phyloP scores from a whole-genome alignment of 179 eudicot genomes.

The Silene noctiflora region DNA sequence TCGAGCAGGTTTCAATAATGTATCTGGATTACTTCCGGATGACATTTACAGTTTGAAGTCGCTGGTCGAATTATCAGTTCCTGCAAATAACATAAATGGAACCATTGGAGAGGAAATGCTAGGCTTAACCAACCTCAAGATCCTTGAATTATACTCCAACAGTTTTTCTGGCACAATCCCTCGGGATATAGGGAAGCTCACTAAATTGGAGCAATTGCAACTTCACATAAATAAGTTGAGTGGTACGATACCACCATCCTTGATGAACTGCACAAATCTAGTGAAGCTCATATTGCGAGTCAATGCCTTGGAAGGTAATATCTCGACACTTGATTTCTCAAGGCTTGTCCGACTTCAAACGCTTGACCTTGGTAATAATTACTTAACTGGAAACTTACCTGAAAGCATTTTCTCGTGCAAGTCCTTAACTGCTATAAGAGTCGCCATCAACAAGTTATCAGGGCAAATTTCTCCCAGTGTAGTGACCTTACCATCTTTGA shows the following conservation, averaged over 20 bases:
- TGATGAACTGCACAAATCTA: constrained; percentile 64
- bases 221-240: constrained; percentile 66
- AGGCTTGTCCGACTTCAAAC: constrained; percentile 42
- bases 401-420: constrained; percentile 61
- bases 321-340: constrained; percentile 67
- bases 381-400: constrained; percentile 62
- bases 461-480: constrained; percentile 61
- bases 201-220: constrained; percentile 50
- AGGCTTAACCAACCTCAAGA: constrained; percentile 48
- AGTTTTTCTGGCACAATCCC: constrained; percentile 56
- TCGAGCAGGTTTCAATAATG: constrained; percentile 63
- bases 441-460: constrained; percentile 52
- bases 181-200: constrained; percentile 49
- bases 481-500: constrained; percentile 46
- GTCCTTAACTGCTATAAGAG: constrained; percentile 71
- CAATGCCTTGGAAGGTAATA: constrained; percentile 60
- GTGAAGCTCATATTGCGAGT: constrained; percentile 57
- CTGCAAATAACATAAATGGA: constrained; percentile 63
- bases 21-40: constrained; percentile 53
- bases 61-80: constrained; percentile 56
- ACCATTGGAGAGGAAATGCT: constrained; percentile 37
- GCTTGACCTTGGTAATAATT: constrained; percentile 81
- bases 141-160: constrained; percentile 56
- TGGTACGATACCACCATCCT: constrained; percentile 67
- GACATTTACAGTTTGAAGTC: constrained; percentile 41